Base-by-base conservation (phyloP, 495 filamentous ascomycete genomes). In the Mycothermus thermophilus region DNA sequence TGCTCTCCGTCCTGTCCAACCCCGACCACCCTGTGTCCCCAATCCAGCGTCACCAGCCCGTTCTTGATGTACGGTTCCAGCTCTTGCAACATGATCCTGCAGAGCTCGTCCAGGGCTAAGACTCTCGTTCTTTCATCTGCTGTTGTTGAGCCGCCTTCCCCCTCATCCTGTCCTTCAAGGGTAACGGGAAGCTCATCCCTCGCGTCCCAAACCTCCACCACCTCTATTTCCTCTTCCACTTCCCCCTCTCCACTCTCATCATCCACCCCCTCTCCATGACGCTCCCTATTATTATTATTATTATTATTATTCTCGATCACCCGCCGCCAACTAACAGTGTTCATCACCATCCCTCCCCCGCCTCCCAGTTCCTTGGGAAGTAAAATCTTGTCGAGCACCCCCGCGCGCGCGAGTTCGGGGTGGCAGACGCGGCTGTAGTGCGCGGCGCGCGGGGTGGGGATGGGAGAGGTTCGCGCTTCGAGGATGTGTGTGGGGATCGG, bases 391-490 rank as follows among this genome's bases (percentile, higher is more conserved):
- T 69, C 67, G 7, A 74, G 48, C 15, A 76, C 60, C 3, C 71
- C 73, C 5, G 72, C 71, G 23, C 73, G 64, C 19, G 48, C 41
- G 22, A 79, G 57, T 34, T 74, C 71, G 28, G 61, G 64, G 30
- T 65, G 58, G 12, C 70, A 66, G 4, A 62, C 48, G 37, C 62
- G 38, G 40, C 63, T 45, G 61, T 74, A 67, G 68, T 74, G 41
- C 45, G 72, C 37, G 44, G 71, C 37, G 26, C 72, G 70, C 8
- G 72, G 72, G 33, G 72, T 67, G 34, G 63, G 52, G 51, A 72
- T 68, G 8, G 74, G 50, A 25, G 62, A 48, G 12, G 58, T 44
- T 21, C 62, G 58, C 1, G 60, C 59, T 34, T 79, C 72, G 23
- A 76, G 50, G 15, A 77, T 50, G 16, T 62, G 61, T 24, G 75